Conservation (phyloP, 495 filamentous ascomycete species). For the Neurospora tetrasperma region DNA sequence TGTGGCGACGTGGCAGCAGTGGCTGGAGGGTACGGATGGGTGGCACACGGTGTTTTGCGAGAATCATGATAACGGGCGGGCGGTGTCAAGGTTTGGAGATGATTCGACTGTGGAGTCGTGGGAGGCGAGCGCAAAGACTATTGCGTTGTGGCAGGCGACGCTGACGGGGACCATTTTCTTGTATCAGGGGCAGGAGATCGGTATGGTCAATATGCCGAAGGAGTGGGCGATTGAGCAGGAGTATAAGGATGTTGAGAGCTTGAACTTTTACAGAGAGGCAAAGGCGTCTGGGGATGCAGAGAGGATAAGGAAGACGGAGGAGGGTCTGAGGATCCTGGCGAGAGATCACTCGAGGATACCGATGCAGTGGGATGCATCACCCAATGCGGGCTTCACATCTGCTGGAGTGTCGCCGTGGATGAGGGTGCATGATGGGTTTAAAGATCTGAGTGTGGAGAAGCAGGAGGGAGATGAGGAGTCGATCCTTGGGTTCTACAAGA, state of each 20-base stretch:
- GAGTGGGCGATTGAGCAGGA: constrained; percentile 47
- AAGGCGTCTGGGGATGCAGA: constrained; percentile 15
- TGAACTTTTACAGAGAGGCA: constrained; percentile 45
- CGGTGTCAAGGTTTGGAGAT: constrained; percentile 44
- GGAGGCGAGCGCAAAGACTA: constrained; percentile 46
- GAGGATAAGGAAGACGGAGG: constrained; percentile 27
- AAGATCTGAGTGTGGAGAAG: constrained; percentile 32
- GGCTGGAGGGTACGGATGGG: constrained; percentile 50
- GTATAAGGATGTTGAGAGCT: constrained; percentile 56
- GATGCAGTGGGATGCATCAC: constrained; percentile 48
- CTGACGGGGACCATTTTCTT: constrained; percentile 39
- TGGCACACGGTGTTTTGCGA: constrained; percentile 62
- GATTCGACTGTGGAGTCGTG: constrained; percentile 38
- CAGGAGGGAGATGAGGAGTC: constrained; percentile 28
- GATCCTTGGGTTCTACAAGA: constrained; percentile 39
- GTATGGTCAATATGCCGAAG: constrained; percentile 54
- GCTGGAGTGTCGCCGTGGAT: constrained; percentile 38
- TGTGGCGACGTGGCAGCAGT: constrained; percentile 47
- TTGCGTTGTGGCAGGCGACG: constrained; percentile 46
- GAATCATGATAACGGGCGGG: constrained; percentile 56
- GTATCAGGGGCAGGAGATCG: constrained; percentile 65
- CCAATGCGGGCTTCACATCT: constrained; percentile 43
- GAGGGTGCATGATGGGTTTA: constrained; percentile 36
- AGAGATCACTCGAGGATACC: constrained; percentile 54
- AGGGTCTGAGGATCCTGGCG: constrained; percentile 36